Evolutionary conservation across 2,329 filamentous ascomycete species (phyloP).

Genomic region (Pseudopyrenochaeta lycopersici): DNA sequence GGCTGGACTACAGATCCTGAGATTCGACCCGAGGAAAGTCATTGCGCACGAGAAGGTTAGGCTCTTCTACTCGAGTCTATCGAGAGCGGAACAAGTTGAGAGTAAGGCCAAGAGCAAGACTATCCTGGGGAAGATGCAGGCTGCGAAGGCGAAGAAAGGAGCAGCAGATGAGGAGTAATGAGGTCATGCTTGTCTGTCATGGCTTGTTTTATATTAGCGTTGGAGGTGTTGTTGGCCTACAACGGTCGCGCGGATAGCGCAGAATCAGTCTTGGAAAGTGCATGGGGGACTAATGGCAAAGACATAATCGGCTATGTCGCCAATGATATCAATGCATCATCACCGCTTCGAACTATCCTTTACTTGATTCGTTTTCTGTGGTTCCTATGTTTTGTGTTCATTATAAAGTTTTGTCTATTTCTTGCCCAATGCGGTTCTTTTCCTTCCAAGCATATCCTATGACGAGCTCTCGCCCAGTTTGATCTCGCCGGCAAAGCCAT

Average conservation of each 20-base stretch:
- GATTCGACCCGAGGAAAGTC: conserved; percentile 90
- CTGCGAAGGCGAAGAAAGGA: conserved; percentile 12
- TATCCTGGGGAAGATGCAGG: conserved; percentile 41
- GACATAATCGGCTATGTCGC: too few species aligned
- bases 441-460: not conserved
- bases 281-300: too few species aligned
- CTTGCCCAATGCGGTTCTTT: too few species aligned
- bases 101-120: conserved; percentile 44
- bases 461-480: conserved; percentile 25
- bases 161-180: not conserved
- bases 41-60: conserved; percentile 92
- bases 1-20: conserved; percentile 83
- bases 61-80: conserved; percentile 84
- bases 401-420: not conserved
- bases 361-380: too few species aligned
- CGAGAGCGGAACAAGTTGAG: conserved; percentile 68
- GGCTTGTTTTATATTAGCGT: not conserved
- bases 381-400: too few species aligned
- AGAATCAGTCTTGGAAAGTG: too few species aligned
- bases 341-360: too few species aligned
- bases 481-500: conserved; percentile 42
- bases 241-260: too few species aligned
- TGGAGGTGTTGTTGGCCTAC: not conserved
- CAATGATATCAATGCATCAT: too few species aligned
- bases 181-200: not conserved